A percentile compares a stretch with the other conserved stretches of the same genome.
Conservation (phyloP, 192 early-diverging fungal genomes). For the Coemansia sp. region DNA sequence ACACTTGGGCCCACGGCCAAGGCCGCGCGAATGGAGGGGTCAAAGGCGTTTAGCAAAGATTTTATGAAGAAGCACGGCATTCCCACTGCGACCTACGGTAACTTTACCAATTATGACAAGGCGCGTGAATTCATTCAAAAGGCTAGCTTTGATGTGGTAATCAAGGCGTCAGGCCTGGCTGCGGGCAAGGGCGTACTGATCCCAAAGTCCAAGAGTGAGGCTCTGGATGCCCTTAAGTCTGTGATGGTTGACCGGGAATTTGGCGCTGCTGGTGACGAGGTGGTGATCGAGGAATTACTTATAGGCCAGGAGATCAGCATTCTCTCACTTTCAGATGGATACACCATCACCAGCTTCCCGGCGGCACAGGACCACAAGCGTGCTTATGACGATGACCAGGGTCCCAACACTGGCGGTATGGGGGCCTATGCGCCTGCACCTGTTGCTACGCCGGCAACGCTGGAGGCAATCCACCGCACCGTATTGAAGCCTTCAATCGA, state of each 20-base stretch:
- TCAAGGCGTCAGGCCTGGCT: conserved; percentile 96
- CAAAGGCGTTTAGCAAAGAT: conserved; percentile 98
- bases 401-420: conserved; percentile 99
- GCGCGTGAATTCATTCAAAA: conserved; percentile 67
- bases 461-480: conserved; percentile 67
- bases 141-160: conserved; percentile 68
- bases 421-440: conserved; percentile 97
- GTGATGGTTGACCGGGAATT: conserved; percentile 93
- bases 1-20: conserved; percentile 88
- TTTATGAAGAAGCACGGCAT: conserved; percentile 97
- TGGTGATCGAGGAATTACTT: conserved; percentile 94
- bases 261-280: conserved; percentile 84
- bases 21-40: conserved; percentile 93
- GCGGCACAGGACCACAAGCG: conserved; percentile 99
- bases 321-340: conserved; percentile 91
- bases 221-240: conserved; percentile 73
- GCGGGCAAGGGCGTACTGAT: conserved; percentile 97
- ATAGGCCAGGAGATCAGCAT: conserved; percentile 92
- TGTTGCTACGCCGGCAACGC: conserved; percentile 75
- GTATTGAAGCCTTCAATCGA: conserved; percentile 90
- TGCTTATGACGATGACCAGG: conserved; percentile 87
- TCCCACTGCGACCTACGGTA: conserved; percentile 90
- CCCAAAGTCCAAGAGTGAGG: conserved; percentile 82
- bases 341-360: conserved; percentile 85
- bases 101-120: conserved; percentile 76